Base-by-base conservation (phyloP, 2,329 filamentous ascomycete species). In the Hyphodiscus sp. region DNA sequence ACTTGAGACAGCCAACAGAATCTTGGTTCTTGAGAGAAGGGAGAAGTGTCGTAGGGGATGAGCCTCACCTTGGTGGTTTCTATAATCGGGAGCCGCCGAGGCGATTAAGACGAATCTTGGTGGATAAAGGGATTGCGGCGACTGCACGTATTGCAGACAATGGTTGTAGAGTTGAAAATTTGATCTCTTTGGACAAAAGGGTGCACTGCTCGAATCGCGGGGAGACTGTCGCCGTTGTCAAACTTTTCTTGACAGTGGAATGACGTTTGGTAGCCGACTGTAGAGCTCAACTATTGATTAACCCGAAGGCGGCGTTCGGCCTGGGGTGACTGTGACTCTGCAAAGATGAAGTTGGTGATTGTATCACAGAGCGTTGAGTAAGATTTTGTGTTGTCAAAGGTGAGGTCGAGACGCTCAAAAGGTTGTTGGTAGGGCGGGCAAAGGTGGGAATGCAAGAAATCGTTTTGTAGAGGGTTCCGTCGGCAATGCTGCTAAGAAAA, bases 1-100 rank as follows among this genome's bases (percentile, higher is more conserved):
- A 26, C 23, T n/a, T n/a, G 23, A 26, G 23, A 8, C 23, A 26
- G 23, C 23, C 8, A 3, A 26, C 23, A 26, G 23, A 26, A 3
- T 26, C 23, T 26, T 8, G 8, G 8, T 8, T 26, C 23, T 26
- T 26, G 23, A 8, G 23, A 26, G 23, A 26, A 26, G 23, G 23
- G 23, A 26, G 3, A 26, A 26, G 23, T 8, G 3, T 26, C 8
- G 23, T 26, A 26, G 23, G 23, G n/a, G 23, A 26, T 26, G 8
- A 26, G 23, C 3, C 23, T 3, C 8, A 26, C 23, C 23, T 95
- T 95, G 90, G 83, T 87, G 83, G 82, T 82, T 74, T 65, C 43
- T 54, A 53, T 43, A 46, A 15, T 48, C 20, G 46, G 41, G 33
- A 20, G 51, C 51, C 47, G 51, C 51, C 38, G 29, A 53, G 51